These are phyloP conservation scores for Lentinula novae-zelandiae DNA, from an alignment of 1,284 basidiomycete species.

Conservation along the genomic window DNA sequence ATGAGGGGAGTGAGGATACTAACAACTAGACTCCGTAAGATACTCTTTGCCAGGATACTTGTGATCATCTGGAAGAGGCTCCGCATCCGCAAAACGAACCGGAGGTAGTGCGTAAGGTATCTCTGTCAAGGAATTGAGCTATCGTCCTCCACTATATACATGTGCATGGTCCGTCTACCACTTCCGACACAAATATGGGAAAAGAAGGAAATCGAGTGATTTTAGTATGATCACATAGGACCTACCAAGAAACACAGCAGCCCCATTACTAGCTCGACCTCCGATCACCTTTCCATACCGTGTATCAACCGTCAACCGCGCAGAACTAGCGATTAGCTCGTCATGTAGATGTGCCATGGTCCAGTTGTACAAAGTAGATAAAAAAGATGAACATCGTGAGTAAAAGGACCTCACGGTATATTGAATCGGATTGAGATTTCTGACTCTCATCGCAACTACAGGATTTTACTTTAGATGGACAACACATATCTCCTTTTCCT, in stretches of 20 bases:
- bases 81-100: slow-evolving; percentile 58
- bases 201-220: background rate
- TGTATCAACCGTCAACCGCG: slow-evolving; percentile 47
- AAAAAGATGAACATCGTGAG: background rate
- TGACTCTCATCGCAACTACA: too few relatives aligned
- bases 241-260: slow-evolving; percentile 61
- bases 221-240: background rate
- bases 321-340: slow-evolving; percentile 39
- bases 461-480: too few relatives aligned
- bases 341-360: slow-evolving; percentile 35
- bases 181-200: background rate
- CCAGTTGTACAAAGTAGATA: background rate
- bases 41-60: slow-evolving; percentile 60
- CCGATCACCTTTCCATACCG: slow-evolving; percentile 53
- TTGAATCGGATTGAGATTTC: too few relatives aligned
- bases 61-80: slow-evolving; percentile 48
- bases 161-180: background rate
- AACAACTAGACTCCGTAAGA: slow-evolving; percentile 56
- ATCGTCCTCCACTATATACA: background rate
- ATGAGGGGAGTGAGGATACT: slow-evolving; percentile 19
- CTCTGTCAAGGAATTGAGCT: slow-evolving; percentile 37
- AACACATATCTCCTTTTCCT: too few relatives aligned
- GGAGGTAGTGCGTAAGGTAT: slow-evolving; percentile 70
- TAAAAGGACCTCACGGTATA: background rate
- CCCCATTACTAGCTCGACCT: slow-evolving; percentile 54